Percentiles rank a stretch among this genome's conserved stretches.
phyloP scores from a whole-genome alignment of 2,329 filamentous ascomycete species.

The Periconia sp. region DNA sequence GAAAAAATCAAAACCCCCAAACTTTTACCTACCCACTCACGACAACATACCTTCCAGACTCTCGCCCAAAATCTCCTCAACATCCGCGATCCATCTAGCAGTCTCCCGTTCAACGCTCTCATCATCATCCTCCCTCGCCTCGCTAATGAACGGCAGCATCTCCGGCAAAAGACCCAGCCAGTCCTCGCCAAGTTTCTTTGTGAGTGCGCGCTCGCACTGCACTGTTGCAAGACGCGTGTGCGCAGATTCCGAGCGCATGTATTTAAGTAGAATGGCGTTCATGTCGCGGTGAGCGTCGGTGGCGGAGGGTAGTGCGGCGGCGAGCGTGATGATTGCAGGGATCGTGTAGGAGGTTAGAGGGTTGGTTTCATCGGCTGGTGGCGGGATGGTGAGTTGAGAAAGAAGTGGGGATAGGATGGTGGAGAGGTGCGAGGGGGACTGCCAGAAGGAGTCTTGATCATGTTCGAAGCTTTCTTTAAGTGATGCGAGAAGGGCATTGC shows the following conservation, averaged over 20 bases:
- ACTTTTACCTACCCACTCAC: conserved; percentile 46
- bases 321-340: conserved; percentile 77
- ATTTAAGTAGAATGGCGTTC: conserved; percentile 75
- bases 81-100: conserved; percentile 83
- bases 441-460: conserved; percentile 94
- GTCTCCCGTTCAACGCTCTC: conserved; percentile 90
- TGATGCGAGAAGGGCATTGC: conserved; percentile 69
- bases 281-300: conserved; percentile 89
- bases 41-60: conserved; percentile 84
- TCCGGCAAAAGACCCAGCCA: conserved; percentile 90
- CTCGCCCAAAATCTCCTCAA: conserved; percentile 88
- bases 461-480: conserved; percentile 78
- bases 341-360: conserved; percentile 52
- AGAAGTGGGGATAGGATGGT: conserved; percentile 71
- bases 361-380: conserved; percentile 18
- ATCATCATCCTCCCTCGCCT: conserved; percentile 94
- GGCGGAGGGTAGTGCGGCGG: conserved; percentile 75
- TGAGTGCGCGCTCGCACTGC: conserved; percentile 77
- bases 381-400: conserved; percentile 54
- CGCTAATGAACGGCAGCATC: conserved; percentile 95
- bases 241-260: conserved; percentile 72
- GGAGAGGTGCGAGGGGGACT: conserved; percentile 82
- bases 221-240: conserved; percentile 79
- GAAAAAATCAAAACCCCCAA: no score
- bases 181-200: conserved; percentile 82